These are phyloP conservation scores for Chenopodium berlandieri DNA, from an alignment of 148 eudicot species.

Conservation along the genomic window DNA sequence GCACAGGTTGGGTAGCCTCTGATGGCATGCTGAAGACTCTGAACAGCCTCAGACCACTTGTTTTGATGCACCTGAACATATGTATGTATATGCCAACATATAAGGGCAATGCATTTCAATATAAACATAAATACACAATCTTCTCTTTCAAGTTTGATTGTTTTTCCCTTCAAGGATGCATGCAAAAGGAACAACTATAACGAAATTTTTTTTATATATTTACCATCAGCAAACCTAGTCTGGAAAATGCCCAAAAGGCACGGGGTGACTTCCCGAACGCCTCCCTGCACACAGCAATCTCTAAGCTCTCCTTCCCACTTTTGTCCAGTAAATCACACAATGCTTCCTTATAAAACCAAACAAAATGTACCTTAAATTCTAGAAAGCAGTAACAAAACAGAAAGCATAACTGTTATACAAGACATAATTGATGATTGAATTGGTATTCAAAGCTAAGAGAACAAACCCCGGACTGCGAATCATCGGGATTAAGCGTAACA, in stretches of 20 bases:
- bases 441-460: slow-evolving; percentile 1
- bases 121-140: neutral
- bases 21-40: slow-evolving; percentile 84
- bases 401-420: neutral
- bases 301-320: slow-evolving; percentile 78
- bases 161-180: neutral
- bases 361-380: neutral
- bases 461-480: slow-evolving; percentile 75
- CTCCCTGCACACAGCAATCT: slow-evolving; percentile 77
- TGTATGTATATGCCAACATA: neutral
- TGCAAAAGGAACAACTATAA: neutral
- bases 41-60: slow-evolving; percentile 89
- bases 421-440: neutral
- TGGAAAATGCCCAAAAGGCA: slow-evolving; percentile 90
- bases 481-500: slow-evolving; percentile 67
- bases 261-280: slow-evolving; percentile 84
- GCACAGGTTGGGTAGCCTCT: slow-evolving; percentile 80
- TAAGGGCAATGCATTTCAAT: neutral
- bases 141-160: too few species aligned
- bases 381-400: neutral
- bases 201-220: neutral
- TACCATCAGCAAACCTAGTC: slow-evolving; percentile 88
- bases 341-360: slow-evolving; percentile 49
- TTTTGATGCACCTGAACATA: slow-evolving; percentile 63
- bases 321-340: slow-evolving; percentile 78